phyloP scores from a whole-genome alignment of 495 filamentous ascomycete species.

The Hyaloscypha variabilis region DNA sequence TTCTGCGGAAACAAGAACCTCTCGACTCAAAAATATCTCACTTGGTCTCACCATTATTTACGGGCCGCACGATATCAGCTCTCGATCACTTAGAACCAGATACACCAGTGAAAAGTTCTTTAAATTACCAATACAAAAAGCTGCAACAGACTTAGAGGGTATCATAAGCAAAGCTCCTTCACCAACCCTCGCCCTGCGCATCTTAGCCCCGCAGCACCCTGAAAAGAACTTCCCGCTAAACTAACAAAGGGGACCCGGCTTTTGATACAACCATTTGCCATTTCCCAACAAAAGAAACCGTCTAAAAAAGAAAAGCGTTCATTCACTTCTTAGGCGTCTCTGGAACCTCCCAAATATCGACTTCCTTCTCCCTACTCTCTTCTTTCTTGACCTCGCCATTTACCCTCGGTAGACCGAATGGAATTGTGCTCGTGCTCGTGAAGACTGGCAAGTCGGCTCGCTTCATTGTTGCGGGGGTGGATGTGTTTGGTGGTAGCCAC shows the following conservation, averaged over 20 bases:
- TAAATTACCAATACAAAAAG: neutral
- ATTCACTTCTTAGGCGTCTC: conserved; percentile 21
- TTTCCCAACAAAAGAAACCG: neutral
- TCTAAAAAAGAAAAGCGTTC: neutral
- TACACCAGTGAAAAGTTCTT: too few species aligned
- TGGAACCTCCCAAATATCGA: conserved; percentile 26
- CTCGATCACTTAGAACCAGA: too few species aligned
- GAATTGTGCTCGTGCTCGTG: conserved; percentile 52
- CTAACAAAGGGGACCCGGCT: neutral
- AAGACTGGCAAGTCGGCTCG: conserved; percentile 51
- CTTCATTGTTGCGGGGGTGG: conserved; percentile 40
- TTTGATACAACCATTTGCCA: neutral
- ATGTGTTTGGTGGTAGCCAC: conserved; percentile 26
- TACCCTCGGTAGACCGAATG: conserved; percentile 36
- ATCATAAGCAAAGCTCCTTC: conserved; percentile 1
- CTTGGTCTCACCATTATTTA: too few species aligned
- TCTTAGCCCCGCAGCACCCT: neutral
- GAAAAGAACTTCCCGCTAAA: neutral
- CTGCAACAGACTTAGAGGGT: neutral
- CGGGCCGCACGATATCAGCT: too few species aligned
- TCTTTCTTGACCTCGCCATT: conserved; percentile 8
- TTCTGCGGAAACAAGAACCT: too few species aligned
- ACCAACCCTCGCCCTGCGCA: neutral
- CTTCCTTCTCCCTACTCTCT: conserved; percentile 4
- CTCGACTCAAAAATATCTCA: too few species aligned